Base-by-base conservation (phyloP, 129 eudicot species). In the Deinandra increscens region DNA sequence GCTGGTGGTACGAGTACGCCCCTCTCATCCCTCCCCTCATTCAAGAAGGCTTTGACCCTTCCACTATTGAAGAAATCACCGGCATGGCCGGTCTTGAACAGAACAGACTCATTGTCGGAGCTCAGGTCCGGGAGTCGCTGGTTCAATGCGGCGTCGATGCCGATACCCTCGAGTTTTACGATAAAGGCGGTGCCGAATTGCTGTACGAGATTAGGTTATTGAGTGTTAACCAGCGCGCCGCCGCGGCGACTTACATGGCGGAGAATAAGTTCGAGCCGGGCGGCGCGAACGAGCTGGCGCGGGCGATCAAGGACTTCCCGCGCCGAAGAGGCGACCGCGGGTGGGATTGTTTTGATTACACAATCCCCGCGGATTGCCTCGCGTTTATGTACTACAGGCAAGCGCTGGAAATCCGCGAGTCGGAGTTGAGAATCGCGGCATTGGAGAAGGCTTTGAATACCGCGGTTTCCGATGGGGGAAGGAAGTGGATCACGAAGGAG, bases 1-100 rank as follows among this genome's bases (percentile, higher is more conserved):
- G 93, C 15, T 75, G 46, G 9, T 88, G 97, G 97, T 88, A 51
- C 74, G 96, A 91, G 18, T 88, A 85, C 70, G 97, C 93, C 64
- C 81, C 96, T 14, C 78, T 91, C 9, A 84, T 91, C 71, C 77
- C 86, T 3, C 71, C 88, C 3, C 82, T 91, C 6, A 61, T 74
- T 4, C 77, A 62, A 5, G 90, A 91, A 44, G 97, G 97, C 0
- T 82, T 91, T 59, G 59, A 66, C 23, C 76, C 93, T 17, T 43
- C 92, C 15, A 84, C 66, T 0, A 9, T 91, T 3, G 96, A 91
- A 50, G 97, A 91, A 41, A 63, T 91, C 61, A 88, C 96, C 0
- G 96, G 96, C 7, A 84, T 91, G 43, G 7, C 85, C 6, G 88
- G 90, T 2, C 68, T 66, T 2, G 97, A 91, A 42, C 97, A 91